Evolutionary conservation across 2,329 filamentous ascomycete genomes (phyloP), one percentile per base, ranked within the genome.

Genomic region (Ophiostoma pallidulum): DNA sequence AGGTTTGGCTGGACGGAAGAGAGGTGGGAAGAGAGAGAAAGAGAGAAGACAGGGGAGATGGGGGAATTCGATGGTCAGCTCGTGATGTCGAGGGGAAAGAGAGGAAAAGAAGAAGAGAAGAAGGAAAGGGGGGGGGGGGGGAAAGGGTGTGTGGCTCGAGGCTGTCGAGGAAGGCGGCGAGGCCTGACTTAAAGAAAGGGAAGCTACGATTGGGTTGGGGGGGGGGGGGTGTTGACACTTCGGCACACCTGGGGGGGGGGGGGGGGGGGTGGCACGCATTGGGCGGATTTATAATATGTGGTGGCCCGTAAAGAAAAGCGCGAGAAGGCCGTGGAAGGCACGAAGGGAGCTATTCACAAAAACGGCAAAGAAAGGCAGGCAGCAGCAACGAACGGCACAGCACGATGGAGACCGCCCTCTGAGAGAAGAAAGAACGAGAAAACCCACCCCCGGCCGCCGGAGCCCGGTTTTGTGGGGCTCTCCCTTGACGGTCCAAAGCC

Each of bases 201-300:
- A 26, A 45, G 28, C 43, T 45, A 45, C 43, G 43, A 45, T 26
- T 19, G 13, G 13, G 40, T 5, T 3, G 18, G 40, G 40, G 33
- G 42, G 32, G 24, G 42, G 43, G 35, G 31, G 7, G 6, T 33
- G n/a, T 38, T 31, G 33, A 20, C 26, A 38, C 24, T 38, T 37
- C 42, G 33, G 31, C 29, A 9, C 19, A 20, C 24, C n/a, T 16
- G 12, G 28, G 20, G 29, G 41, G 20, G 31, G 28, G 29, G 32
- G 26, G 14, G 22, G 36, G 22, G n/a, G 14, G 14, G 26, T 41
- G 29, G 32, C 28, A 44, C 32, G 36, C 4, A 44, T 32, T 16
- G 12, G 22, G 35, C 28, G 43, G 35, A 45, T 45, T 45, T 33
- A 35, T 45, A 45, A 45, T 33, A n/a, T n/a, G n/a, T n/a, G n/a